Evolutionary conservation across 1,284 basidiomycete genomes (phyloP), one percentile per base, ranked within the genome.

Genomic region (Termitomyces sp.): DNA sequence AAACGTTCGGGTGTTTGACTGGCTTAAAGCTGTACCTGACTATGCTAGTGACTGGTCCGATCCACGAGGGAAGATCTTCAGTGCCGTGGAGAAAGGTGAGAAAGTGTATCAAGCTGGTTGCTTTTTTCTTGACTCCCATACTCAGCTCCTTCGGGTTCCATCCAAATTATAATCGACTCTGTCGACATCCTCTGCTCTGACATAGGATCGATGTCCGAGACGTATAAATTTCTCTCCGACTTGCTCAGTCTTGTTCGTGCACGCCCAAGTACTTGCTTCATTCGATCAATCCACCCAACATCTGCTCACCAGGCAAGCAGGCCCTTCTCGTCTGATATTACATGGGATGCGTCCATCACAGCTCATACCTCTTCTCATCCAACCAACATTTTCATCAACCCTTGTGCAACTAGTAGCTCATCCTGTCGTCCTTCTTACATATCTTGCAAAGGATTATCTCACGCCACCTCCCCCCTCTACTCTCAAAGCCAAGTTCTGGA

Each of bases 401-500:
- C 71, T 94, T 39, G 76, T 80, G 0, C 83, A 86, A 56, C 62
- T 92, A 7, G 81, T 77, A 43, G 79, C 84, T 0, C 86, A 90
- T 63, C 85, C 88, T 8, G 77, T 84, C 0, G 70, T 72, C 2
- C 75, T 93, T 48, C 69, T 94, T 38, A 65, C 66, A 8, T 80
- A 90, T 64, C 69, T 94, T 51, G 75, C 86, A 5, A 74, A 74
- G 39, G 79, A 82, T 19, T 91, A 90, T 65, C 76, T 90, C 50
- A 80, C 80, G 2, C 77, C 77, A 0, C 88, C 88, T 0, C 88
- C 90, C 0, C 84, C 86, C 4, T 64, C 74, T 38, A 78, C 83
- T 2, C 62, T 79, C 0, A 72, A 77, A n/a, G 72, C 77, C 52
- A 88, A 87, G 62, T 92, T 91, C 69, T 92, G 88, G 87, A 70